A percentile compares a stretch with the other conserved stretches of the same genome.
phyloP scores from a whole-genome alignment of 2,329 filamentous ascomycete species.

The Colletotrichum lini region DNA sequence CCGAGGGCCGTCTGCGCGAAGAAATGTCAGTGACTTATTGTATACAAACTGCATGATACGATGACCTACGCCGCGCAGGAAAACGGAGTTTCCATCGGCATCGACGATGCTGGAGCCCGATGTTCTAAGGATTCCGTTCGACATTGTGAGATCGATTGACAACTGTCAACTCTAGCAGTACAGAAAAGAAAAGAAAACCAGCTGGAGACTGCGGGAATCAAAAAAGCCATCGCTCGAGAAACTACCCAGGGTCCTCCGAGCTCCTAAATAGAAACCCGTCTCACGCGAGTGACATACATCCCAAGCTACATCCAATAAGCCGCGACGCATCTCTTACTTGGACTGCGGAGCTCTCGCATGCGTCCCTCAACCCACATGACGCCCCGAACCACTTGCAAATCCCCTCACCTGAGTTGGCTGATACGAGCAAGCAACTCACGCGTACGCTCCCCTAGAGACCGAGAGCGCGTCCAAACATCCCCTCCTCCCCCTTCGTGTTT shows the following conservation, averaged over 20 bases:
- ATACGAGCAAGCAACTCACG: neutral
- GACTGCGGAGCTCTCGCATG: slow-evolving; percentile 6
- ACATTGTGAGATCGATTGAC: neutral
- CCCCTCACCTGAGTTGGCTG: neutral
- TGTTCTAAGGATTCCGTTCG: slow-evolving; percentile 39
- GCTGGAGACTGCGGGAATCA: neutral
- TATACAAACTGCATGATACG: no score
- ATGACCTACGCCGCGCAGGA: slow-evolving; percentile 54
- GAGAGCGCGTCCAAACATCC: neutral
- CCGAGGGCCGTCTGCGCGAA: slow-evolving; percentile 47
- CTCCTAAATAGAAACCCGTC: slow-evolving; percentile 27
- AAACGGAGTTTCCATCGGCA: slow-evolving; percentile 57
- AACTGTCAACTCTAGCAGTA: no score
- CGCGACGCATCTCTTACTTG: neutral
- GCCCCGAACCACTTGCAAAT: slow-evolving; percentile 4
- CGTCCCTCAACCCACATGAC: slow-evolving; percentile 27
- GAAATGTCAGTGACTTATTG: neutral
- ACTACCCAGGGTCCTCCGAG: neutral
- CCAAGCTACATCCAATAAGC: neutral
- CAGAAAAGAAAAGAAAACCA: neutral
- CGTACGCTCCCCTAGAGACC: neutral
- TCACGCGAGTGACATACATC: neutral
- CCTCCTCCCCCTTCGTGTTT: neutral
- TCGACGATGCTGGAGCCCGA: slow-evolving; percentile 56
- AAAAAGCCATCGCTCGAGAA: neutral